These are phyloP conservation scores for Tolypocladium tundrense DNA, from an alignment of 2,329 filamentous ascomycete species.

Conservation along the genomic window DNA sequence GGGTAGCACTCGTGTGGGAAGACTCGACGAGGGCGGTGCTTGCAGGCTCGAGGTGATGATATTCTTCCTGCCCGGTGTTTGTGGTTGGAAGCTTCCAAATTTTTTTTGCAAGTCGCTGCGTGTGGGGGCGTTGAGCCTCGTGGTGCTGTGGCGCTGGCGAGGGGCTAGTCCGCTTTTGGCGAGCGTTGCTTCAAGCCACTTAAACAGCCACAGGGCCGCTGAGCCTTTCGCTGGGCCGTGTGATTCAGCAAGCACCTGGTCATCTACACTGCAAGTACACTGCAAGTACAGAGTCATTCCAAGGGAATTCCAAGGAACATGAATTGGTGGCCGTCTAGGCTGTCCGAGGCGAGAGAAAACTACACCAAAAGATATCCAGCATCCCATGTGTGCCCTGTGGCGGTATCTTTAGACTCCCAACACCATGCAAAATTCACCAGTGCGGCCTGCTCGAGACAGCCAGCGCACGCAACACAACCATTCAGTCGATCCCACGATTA, in stretches of 20 bases:
- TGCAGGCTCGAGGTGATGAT: conserved; percentile 7
- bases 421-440: conserved; percentile 1
- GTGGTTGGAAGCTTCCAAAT: conserved; percentile 8
- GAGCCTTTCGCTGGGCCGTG: not conserved
- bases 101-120: conserved; percentile 8
- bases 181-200: not conserved
- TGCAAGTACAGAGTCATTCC: not conserved
- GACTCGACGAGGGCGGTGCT: conserved; percentile 8
- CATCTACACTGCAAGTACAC: too few species aligned
- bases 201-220: conserved; percentile 4
- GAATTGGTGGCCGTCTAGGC: not conserved
- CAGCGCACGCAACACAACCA: not conserved
- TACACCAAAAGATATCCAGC: not conserved
- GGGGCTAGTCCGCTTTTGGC: conserved; percentile 2
- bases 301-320: not conserved
- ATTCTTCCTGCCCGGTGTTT: conserved; percentile 5
- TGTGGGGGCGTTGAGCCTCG: conserved; percentile 10
- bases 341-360: not conserved
- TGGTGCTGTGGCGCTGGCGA: conserved; percentile 6
- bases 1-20: conserved; percentile 10
- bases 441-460: not conserved
- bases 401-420: not conserved
- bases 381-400: not conserved
- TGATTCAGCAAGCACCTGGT: not conserved
- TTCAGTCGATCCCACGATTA: not conserved